A percentile compares a stretch with the other conserved stretches of the same genome.
Conservation (phyloP, 345 rosid genomes). For the Heritiera fomes region DNA sequence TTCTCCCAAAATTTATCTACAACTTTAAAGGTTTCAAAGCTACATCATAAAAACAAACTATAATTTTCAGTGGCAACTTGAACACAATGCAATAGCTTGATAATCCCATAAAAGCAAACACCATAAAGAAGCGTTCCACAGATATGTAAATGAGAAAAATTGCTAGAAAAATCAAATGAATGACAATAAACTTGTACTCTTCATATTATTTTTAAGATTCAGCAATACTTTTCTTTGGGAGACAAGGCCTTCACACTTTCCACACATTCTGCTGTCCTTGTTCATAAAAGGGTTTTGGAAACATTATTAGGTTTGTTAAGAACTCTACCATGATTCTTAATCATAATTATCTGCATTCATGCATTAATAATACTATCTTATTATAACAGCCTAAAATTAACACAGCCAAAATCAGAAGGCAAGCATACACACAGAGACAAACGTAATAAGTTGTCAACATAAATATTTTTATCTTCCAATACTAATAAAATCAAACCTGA, state of each 20-base stretch:
- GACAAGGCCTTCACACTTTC: conserved; percentile 4
- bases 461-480: not conserved
- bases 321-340: not conserved
- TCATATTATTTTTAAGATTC: not conserved
- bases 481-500: conserved; percentile 50
- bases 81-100: not conserved
- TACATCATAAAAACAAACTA: not conserved
- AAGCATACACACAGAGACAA: not conserved
- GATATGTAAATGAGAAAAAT: not conserved
- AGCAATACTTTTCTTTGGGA: not conserved
- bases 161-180: not conserved
- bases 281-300: conserved; percentile 2
- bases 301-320: not conserved
- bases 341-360: not conserved
- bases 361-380: not conserved
- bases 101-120: not conserved
- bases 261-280: not conserved
- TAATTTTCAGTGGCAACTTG: not conserved
- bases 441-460: not conserved
- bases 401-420: not conserved
- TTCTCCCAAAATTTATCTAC: conserved; percentile 12
- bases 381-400: not conserved
- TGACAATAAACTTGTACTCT: not conserved
- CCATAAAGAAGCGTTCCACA: not conserved
- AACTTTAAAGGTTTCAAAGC: not conserved